Conservation (phyloP, 164 flowering plant genomes). For the Vitis amurensis region DNA sequence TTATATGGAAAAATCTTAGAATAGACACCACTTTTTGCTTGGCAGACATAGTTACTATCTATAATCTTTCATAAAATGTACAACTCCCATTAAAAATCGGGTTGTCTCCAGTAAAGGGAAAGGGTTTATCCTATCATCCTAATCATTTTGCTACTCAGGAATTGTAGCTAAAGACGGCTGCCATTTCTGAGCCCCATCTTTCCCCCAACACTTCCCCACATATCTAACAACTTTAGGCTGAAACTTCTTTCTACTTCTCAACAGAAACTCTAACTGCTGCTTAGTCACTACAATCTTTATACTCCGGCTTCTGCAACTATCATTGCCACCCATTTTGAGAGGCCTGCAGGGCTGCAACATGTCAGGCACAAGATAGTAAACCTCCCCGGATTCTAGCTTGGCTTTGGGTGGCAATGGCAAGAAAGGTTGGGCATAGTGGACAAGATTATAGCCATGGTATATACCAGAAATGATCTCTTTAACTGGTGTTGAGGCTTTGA, state of each 20-base stretch:
- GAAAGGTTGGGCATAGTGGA: conserved; percentile 24
- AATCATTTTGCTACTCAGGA: conserved; percentile 29
- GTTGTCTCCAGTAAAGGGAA: neutral
- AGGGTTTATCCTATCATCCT: neutral
- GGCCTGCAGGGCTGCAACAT: conserved; percentile 7
- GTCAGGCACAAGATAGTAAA: conserved; percentile 30
- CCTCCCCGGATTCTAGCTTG: conserved; percentile 25
- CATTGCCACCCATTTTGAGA: conserved; percentile 7
- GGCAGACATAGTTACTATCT: neutral
- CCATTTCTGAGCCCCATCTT: conserved; percentile 37
- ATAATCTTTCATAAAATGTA: conserved; percentile 1
- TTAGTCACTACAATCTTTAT: conserved; percentile 45
- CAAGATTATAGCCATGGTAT: conserved; percentile 24
- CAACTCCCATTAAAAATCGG: neutral
- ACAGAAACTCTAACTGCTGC: conserved; percentile 43
- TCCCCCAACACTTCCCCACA: neutral
- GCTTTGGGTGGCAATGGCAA: conserved; percentile 22
- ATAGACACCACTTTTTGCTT: neutral
- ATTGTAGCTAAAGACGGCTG: conserved; percentile 47
- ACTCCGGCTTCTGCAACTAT: conserved; percentile 12
- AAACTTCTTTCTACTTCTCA: conserved; percentile 21
- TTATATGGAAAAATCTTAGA: neutral
- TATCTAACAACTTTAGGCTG: neutral
- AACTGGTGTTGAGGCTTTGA: conserved; percentile 30
- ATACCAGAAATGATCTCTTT: conserved; percentile 28